Percentiles rank a stretch among this genome's conserved stretches.
Evolutionary conservation across 1,284 basidiomycete species (phyloP).

Genomic region (Apiotrichum veenhuisii): DNA sequence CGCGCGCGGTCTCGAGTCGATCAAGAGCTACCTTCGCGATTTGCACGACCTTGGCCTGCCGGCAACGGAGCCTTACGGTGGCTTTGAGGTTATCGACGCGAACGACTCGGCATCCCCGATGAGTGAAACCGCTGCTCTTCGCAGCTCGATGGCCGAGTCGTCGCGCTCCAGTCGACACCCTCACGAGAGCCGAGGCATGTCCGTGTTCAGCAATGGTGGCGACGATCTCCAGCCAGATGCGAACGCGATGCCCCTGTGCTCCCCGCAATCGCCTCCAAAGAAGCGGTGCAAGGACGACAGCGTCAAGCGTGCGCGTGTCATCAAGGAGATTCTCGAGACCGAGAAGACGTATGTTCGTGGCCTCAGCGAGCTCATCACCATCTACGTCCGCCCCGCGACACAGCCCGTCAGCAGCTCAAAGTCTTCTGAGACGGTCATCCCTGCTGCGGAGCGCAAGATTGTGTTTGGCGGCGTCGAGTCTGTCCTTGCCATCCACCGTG

Average conservation of each 20-base stretch:
- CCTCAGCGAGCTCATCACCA: slow-evolving; percentile 85
- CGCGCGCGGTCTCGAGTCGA: slow-evolving; percentile 65
- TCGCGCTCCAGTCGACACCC: slow-evolving; percentile 1
- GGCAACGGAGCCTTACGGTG: slow-evolving; percentile 39
- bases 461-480: slow-evolving; percentile 91
- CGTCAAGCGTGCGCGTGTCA: slow-evolving; percentile 68
- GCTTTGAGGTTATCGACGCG: slow-evolving; percentile 38
- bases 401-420: slow-evolving; percentile 60
- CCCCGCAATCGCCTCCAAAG: background rate
- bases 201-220: slow-evolving; percentile 18
- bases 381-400: slow-evolving; percentile 87
- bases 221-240: background rate
- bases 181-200: slow-evolving; percentile 17
- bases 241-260: background rate
- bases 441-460: slow-evolving; percentile 71
- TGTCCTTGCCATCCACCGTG: slow-evolving; percentile 84
- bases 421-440: slow-evolving; percentile 66
- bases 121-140: slow-evolving; percentile 1
- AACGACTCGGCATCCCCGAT: background rate
- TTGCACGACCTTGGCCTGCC: slow-evolving; percentile 73
- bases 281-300: slow-evolving; percentile 88
- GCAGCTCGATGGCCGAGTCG: slow-evolving; percentile 14
- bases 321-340: slow-evolving; percentile 86
- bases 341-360: slow-evolving; percentile 94
- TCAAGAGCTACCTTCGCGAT: slow-evolving; percentile 92